Evolutionary conservation across 495 filamentous ascomycete genomes (phyloP), one percentile per base, ranked within the genome.

Genomic region (Penicillium malachiteum): DNA sequence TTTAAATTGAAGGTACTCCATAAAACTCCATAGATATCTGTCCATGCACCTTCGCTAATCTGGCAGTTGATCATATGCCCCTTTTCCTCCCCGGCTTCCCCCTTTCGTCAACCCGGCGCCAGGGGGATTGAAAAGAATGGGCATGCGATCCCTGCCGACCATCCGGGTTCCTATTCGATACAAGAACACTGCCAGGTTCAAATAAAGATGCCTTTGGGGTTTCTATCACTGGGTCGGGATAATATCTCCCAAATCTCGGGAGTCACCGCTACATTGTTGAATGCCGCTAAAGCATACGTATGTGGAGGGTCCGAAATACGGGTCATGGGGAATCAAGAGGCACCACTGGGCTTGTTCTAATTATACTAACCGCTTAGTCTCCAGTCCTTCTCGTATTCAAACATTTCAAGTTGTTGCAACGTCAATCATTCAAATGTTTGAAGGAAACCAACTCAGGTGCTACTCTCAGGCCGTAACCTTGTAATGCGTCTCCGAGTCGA

Each of bases 61-160:
- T 54, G 50, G 59, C 48, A 59, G 35, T 56, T 59, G 59, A 55
- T 57, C 62, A 34, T 17, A 52, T 58, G 51, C 48, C 48, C 53
- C 11, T 30, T 43, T 55, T 30, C 31, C 12, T 13, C 8, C 41
- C 26, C 55, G 65, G 65, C 56, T 65, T 67, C 33, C 65, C 59
- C 57, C 49, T 65, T 65, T 54, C 16, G 65, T 67, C 62, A 41
- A 62, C 30, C 65, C 65, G 60, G 30, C 26, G 31, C 31, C 43
- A 44, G 21, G 21, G 21, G 21, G 8, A 37, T 37, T 37, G 9
- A 37, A 37, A 46, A 46, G 43, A 46, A 46, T 21, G 46, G 42
- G 55, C 37, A 57, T 57, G 48, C 43, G 30, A 57, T 52, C 43
- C 43, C 43, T 46, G 5, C 43, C 43, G 16, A 5, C 26, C 12